Percentiles rank a stretch among this genome's conserved stretches.
Evolutionary conservation across 495 filamentous ascomycete genomes (phyloP).

Genomic region (Aspergillus steynii): DNA sequence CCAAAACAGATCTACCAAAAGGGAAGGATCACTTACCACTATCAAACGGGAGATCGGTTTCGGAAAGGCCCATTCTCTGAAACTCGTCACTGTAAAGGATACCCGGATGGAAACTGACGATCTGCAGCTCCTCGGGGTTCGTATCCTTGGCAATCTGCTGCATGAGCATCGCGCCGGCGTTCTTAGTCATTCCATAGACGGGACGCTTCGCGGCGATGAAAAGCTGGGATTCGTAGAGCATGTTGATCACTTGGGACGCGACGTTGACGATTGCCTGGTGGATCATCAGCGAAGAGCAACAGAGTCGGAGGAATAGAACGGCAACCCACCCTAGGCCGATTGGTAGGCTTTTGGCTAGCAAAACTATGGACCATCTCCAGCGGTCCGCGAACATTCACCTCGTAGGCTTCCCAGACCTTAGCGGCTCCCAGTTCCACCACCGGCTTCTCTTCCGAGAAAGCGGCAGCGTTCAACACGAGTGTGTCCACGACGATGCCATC

Average conservation of each 20-base stretch:
- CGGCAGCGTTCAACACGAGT: conserved; percentile 7
- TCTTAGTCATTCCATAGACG: conserved; percentile 7
- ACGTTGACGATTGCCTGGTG: neutral
- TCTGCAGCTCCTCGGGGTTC: neutral
- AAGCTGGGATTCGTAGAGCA: neutral
- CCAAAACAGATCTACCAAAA: too few species aligned
- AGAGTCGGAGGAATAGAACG: neutral
- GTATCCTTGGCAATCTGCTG: neutral
- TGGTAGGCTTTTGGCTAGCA: neutral
- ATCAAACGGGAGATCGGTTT: neutral
- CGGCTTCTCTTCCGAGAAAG: neutral
- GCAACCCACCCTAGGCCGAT: neutral
- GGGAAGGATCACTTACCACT: neutral
- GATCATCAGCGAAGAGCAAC: neutral
- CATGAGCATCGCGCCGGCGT: neutral
- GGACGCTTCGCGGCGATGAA: neutral
- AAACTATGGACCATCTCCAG: neutral
- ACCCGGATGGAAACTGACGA: conserved; percentile 9
- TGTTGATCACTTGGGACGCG: neutral
- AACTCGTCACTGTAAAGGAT: neutral
- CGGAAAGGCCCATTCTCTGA: neutral
- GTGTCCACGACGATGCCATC: conserved; percentile 2
- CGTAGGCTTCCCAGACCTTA: neutral
- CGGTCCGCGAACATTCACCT: neutral
- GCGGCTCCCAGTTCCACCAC: neutral